These are phyloP conservation scores for Acer yangbiense DNA, from an alignment of 345 rosid species.

Conservation along the genomic window DNA sequence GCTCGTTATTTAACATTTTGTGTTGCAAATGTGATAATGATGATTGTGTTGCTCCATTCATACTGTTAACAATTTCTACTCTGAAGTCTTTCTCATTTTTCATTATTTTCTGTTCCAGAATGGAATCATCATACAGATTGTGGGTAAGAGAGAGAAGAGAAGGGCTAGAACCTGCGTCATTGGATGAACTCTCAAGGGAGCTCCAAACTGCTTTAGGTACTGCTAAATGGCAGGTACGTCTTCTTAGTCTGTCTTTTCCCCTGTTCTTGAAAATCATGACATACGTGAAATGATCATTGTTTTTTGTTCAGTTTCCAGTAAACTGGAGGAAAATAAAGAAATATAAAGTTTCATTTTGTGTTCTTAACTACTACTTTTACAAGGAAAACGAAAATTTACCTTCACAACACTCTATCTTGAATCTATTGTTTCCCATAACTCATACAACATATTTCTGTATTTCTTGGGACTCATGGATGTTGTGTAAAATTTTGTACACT, in stretches of 20 bases:
- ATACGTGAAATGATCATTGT: neutral
- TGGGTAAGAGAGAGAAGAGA: constrained; percentile 68
- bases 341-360: neutral
- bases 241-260: neutral
- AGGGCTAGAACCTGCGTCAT: constrained; percentile 34
- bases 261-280: neutral
- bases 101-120: constrained; percentile 41
- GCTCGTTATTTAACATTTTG: too few species aligned
- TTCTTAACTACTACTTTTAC: neutral
- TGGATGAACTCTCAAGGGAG: constrained; percentile 60
- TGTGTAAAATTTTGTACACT: neutral
- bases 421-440: neutral
- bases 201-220: constrained; percentile 87
- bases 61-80: neutral
- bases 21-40: too few species aligned
- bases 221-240: constrained; percentile 88
- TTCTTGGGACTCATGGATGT: neutral
- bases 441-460: neutral
- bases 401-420: neutral
- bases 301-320: neutral
- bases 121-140: constrained; percentile 78
- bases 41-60: neutral
- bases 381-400: neutral
- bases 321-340: neutral
- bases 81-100: neutral